Conservation (phyloP, 2,329 filamentous ascomycete genomes). For the Exutisphaerella laricina region DNA sequence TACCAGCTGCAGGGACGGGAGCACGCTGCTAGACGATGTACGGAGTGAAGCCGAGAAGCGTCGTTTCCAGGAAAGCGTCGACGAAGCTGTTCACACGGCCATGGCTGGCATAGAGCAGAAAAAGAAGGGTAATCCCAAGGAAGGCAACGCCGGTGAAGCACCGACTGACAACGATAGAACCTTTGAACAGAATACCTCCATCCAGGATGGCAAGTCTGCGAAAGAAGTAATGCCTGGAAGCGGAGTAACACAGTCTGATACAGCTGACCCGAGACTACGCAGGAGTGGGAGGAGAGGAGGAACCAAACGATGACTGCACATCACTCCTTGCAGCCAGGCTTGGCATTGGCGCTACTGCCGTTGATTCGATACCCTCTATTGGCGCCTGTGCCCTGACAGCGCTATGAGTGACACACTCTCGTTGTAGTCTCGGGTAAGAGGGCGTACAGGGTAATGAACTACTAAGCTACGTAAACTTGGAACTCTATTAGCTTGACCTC, state of each 20-base stretch:
- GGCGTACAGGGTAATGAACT: too few relatives aligned
- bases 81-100: conserved; percentile 29
- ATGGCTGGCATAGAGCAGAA: conserved; percentile 11
- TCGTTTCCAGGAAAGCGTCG: conserved; percentile 42
- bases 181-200: neutral
- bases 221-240: neutral
- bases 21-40: conserved; percentile 50
- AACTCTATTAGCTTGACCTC: too few relatives aligned
- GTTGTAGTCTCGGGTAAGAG: too few relatives aligned
- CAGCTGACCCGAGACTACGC: neutral
- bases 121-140: conserved; percentile 7
- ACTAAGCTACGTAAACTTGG: too few relatives aligned
- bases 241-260: neutral
- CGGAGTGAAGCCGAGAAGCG: conserved; percentile 53
- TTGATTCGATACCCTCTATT: too few relatives aligned
- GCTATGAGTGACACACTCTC: too few relatives aligned
- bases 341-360: too few relatives aligned
- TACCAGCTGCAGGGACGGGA: conserved; percentile 44
- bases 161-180: neutral
- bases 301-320: neutral
- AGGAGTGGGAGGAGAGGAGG: conserved; percentile 7
- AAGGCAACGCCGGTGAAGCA: neutral
- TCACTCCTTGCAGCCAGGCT: neutral
- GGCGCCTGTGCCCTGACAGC: too few relatives aligned
- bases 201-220: neutral